phyloP scores from a whole-genome alignment of 768 basidiomycete genomes.

The Leccinum sublutescens region DNA sequence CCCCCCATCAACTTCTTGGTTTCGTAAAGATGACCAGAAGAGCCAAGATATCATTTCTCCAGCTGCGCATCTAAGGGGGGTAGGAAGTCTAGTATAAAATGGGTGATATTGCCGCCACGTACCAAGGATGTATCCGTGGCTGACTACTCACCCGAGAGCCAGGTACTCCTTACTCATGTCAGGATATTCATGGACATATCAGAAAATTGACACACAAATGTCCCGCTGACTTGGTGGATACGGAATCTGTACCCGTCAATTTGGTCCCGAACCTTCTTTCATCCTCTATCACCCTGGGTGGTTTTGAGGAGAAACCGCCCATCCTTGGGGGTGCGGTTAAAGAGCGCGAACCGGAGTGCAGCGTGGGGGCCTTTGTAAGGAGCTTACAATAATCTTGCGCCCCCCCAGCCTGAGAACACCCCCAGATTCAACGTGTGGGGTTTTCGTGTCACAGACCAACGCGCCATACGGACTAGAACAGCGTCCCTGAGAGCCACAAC shows the following conservation, averaged over 20 bases:
- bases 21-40: constrained; percentile 12
- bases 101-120: constrained; percentile 23
- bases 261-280: not conserved
- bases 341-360: constrained; percentile 1
- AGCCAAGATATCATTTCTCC: constrained; percentile 9
- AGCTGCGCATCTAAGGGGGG: constrained; percentile 6
- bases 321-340: constrained; percentile 12
- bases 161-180: constrained; percentile 10
- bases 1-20: constrained; percentile 11
- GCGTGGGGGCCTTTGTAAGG: constrained; percentile 1
- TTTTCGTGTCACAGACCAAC: not conserved
- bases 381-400: not conserved
- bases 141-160: constrained; percentile 4
- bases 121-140: constrained; percentile 2
- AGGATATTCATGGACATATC: constrained; percentile 13
- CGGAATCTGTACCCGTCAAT: constrained; percentile 11
- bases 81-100: constrained; percentile 4
- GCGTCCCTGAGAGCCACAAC: constrained; percentile 2
- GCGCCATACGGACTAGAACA: not conserved
- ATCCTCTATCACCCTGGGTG: not conserved
- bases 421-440: constrained; percentile 1
- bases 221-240: constrained; percentile 7
- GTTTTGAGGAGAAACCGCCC: not conserved
- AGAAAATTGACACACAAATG: constrained; percentile 11
- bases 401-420: not conserved